Evolutionary conservation across 192 early-diverging fungal species (phyloP).

Genomic region (Podila minutissima): DNA sequence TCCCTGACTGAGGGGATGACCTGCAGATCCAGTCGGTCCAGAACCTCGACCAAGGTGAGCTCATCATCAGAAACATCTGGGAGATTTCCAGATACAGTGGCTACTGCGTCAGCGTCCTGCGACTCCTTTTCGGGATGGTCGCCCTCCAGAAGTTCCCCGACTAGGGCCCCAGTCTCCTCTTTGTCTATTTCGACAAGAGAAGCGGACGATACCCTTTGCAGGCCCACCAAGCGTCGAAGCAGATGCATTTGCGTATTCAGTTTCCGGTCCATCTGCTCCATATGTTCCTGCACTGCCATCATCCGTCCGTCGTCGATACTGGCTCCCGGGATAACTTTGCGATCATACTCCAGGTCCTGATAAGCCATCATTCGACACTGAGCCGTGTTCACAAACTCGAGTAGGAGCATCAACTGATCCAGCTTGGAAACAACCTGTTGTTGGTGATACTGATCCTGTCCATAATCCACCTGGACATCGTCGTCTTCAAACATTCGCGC

Average conservation of each 20-base stretch:
- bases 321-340: background rate
- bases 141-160: background rate
- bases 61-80: background rate
- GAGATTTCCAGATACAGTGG: background rate
- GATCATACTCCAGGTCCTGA: conserved; percentile 39
- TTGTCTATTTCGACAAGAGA: background rate
- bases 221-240: conserved; percentile 47
- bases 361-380: conserved; percentile 53
- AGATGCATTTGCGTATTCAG: conserved; percentile 54
- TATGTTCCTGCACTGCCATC: conserved; percentile 62
- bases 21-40: conserved; percentile 33
- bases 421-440: conserved; percentile 28
- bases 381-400: conserved; percentile 49
- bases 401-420: conserved; percentile 34
- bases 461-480: background rate
- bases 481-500: conserved; percentile 26
- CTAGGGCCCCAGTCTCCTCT: background rate
- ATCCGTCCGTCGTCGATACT: conserved; percentile 64
- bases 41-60: conserved; percentile 24
- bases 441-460: background rate
- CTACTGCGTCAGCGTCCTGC: background rate
- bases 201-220: background rate
- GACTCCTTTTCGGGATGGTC: background rate
- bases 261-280: conserved; percentile 52
- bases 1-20: conserved; percentile 39